phyloP scores from a whole-genome alignment of 768 basidiomycete species.

The Macrocybe gigantea region DNA sequence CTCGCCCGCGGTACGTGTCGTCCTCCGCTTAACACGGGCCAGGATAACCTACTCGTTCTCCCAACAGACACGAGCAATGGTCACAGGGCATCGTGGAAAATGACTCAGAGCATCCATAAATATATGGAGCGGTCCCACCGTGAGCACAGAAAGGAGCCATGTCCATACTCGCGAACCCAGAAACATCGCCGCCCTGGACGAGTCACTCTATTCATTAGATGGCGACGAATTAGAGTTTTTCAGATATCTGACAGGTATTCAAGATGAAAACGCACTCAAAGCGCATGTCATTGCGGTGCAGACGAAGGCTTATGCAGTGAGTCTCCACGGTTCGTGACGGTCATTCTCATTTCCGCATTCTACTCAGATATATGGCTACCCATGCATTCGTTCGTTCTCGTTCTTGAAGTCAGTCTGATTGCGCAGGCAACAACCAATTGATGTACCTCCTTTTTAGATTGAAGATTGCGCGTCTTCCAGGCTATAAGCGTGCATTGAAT shows the following conservation, averaged over 20 bases:
- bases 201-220: slow-evolving; percentile 14
- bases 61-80: no score
- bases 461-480: slow-evolving; percentile 22
- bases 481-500: slow-evolving; percentile 19
- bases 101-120: no score
- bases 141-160: no score
- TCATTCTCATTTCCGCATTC: neutral
- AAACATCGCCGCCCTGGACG: slow-evolving; percentile 12
- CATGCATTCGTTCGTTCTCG: slow-evolving; percentile 24
- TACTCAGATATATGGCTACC: slow-evolving; percentile 20
- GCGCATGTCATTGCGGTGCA: slow-evolving; percentile 25
- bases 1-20: no score
- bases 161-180: slow-evolving; percentile 2
- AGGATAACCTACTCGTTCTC: no score
- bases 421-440: neutral
- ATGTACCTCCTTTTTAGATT: slow-evolving; percentile 5
- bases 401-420: slow-evolving; percentile 18
- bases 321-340: neutral
- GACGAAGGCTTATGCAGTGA: slow-evolving; percentile 23
- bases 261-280: slow-evolving; percentile 21
- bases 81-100: no score
- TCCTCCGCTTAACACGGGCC: no score
- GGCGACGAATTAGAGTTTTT: slow-evolving; percentile 20
- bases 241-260: slow-evolving; percentile 22
- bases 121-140: no score